phyloP scores from a whole-genome alignment of 2,329 filamentous ascomycete species.

The Trichoderma aggressivum region DNA sequence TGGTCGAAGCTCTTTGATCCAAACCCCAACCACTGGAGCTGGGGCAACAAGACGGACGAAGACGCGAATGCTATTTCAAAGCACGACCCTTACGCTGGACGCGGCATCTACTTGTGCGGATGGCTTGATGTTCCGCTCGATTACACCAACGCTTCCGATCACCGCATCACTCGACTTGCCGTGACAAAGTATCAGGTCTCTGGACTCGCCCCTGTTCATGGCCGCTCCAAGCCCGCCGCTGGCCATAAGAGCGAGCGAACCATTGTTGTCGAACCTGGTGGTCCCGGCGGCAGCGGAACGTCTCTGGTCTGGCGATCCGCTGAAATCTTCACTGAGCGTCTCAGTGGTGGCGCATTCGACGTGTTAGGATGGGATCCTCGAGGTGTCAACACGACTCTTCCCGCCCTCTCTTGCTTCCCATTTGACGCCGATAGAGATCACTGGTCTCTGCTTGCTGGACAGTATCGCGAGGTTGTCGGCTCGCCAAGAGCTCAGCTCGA shows the following conservation, averaged over 20 bases:
- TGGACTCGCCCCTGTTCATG: constrained; percentile 35
- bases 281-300: constrained; percentile 48
- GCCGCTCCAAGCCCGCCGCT: constrained; percentile 18
- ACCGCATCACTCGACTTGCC: constrained; percentile 44
- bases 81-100: constrained; percentile 35
- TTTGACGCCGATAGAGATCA: constrained; percentile 44
- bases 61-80: background rate
- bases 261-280: constrained; percentile 49
- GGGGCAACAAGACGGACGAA: constrained; percentile 33
- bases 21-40: constrained; percentile 45
- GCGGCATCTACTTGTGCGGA: constrained; percentile 47
- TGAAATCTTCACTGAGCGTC: constrained; percentile 37
- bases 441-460: constrained; percentile 40
- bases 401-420: constrained; percentile 45
- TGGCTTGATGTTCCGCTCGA: constrained; percentile 48
- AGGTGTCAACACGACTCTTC: constrained; percentile 47
- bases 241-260: constrained; percentile 44
- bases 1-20: constrained; percentile 44
- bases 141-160: constrained; percentile 44
- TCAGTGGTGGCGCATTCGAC: constrained; percentile 44
- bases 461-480: constrained; percentile 38
- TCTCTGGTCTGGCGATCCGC: constrained; percentile 38
- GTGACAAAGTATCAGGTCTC: constrained; percentile 49
- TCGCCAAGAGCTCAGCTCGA: constrained; percentile 39
- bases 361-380: constrained; percentile 55